Evolutionary conservation across 2,329 filamentous ascomycete species (phyloP), one percentile per base, ranked within the genome.

Genomic region (Phialocephala sp.): DNA sequence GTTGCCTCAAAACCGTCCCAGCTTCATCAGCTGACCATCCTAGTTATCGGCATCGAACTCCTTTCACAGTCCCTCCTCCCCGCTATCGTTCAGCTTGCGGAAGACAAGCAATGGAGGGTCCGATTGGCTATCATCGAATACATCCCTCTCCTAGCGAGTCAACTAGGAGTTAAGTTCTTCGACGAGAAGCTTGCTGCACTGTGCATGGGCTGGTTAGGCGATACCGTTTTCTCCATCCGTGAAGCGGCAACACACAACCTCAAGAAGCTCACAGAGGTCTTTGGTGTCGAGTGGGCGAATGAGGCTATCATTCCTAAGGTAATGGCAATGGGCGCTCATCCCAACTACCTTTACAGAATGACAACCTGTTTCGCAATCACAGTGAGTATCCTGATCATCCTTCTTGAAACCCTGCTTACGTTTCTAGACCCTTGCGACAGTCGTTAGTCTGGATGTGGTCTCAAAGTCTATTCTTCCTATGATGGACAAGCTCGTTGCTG

Each of bases 281-380:
- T 99, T 77, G 95, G 95, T 57, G 94, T 98, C 18, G 93, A 97
- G 70, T 99, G 95, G 95, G 94, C 95, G 52, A 96, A 91, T 79
- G 92, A 94, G 77, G 93, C 94, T 56, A 99, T 99, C 76, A 97
- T 99, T 73, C 95, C 95, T 67, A 98, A 98, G 84, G 95, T 99
- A 71, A 95, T 97, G 86, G 92, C 91, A 43, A 98, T 99, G 95
- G 95, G 95, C 66, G 92, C 93, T 77, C 95, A 99, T 79, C 93
- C 94, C 68, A 99, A 99, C 83, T 99, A 99, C 79, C 90, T 99
- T 61, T 99, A 99, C 86, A 88, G 95, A 78, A 99, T 99, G 95
- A 99, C 95, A 11, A 99, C 95, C n/a, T 98, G 94, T 82, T 99
- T 99, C 79, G 95, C 95, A 68, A 96, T 99, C 72, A 94, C 93